These are phyloP conservation scores for Trichoderma sp. DNA, from an alignment of 2,329 filamentous ascomycete species.

Conservation along the genomic window DNA sequence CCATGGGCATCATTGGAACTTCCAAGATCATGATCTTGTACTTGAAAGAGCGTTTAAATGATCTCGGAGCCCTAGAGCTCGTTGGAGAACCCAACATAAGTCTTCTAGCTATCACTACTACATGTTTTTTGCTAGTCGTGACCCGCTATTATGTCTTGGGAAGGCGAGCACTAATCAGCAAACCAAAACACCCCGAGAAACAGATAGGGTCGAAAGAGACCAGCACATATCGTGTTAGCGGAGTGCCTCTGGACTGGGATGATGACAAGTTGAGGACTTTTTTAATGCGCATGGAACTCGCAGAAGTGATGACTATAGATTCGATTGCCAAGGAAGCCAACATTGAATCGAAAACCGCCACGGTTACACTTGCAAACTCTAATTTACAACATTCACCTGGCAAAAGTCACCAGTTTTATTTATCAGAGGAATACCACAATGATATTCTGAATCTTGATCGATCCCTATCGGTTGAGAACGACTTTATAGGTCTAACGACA, in stretches of 20 bases:
- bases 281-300: background rate
- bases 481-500: background rate
- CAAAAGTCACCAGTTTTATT: background rate
- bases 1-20: background rate
- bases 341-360: background rate
- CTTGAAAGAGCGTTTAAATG: background rate
- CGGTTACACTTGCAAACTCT: background rate
- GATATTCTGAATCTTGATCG: background rate
- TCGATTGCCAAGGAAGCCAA: background rate
- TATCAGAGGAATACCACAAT: background rate
- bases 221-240: background rate
- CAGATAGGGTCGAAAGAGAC: background rate
- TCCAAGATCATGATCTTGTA: background rate
- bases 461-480: background rate
- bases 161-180: background rate
- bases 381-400: conserved; percentile 2
- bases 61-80: fast-evolving
- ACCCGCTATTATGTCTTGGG: background rate
- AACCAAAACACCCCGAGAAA: background rate
- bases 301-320: background rate
- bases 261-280: background rate
- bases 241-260: background rate
- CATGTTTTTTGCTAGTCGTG: background rate
- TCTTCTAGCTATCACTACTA: background rate
- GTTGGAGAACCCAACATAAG: background rate